A percentile compares a stretch with the other conserved stretches of the same genome.
phyloP scores from a whole-genome alignment of 352 stramenopile species.

The Aphanomyces astaci region DNA sequence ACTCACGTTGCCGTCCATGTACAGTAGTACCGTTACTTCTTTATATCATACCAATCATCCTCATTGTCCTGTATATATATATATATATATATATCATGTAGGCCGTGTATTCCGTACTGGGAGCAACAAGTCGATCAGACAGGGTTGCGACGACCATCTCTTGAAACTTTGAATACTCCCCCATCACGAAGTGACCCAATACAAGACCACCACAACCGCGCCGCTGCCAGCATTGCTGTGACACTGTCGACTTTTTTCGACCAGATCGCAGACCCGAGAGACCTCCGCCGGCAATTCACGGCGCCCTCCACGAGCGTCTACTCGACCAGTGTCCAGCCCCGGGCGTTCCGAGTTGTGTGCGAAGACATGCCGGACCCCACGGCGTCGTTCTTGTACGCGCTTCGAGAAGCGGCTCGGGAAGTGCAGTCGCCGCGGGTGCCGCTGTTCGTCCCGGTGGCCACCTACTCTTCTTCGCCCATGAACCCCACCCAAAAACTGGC shows the following conservation, averaged over 20 bases:
- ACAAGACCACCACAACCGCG: too few species aligned
- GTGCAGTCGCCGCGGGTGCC: conserved; percentile 55
- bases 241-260: background rate
- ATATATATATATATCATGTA: background rate
- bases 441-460: conserved; percentile 35
- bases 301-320: background rate
- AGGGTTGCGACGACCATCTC: too few species aligned
- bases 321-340: conserved; percentile 21
- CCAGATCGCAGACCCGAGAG: background rate
- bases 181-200: too few species aligned
- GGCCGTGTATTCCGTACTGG: conserved; percentile 6
- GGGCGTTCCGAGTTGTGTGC: conserved; percentile 24
- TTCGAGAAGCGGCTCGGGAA: conserved; percentile 39
- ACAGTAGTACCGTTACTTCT: too few species aligned
- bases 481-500: too few species aligned
- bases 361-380: conserved; percentile 23
- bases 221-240: background rate
- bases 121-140: too few species aligned
- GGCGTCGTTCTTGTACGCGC: conserved; percentile 34
- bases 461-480: background rate
- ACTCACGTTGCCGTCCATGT: background rate
- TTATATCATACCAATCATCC: too few species aligned
- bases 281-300: conserved; percentile 13
- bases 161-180: too few species aligned
- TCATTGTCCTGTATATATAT: background rate